phyloP scores from a whole-genome alignment of 805 yeast genomes.

The Saccharomycopsis sp. region DNA sequence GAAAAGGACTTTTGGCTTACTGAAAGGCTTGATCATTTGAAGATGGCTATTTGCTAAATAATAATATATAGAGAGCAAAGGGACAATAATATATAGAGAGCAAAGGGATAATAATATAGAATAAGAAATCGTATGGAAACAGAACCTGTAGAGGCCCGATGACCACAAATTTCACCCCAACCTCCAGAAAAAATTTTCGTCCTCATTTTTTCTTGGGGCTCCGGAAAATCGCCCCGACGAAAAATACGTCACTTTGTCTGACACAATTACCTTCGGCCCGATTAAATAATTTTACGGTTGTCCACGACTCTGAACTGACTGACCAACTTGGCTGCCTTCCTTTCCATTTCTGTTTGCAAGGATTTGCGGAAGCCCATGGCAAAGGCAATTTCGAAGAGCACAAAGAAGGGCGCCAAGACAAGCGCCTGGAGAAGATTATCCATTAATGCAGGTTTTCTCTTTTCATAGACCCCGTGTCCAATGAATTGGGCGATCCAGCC shows the following conservation, averaged over 20 bases:
- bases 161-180: no score
- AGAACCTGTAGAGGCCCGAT: no score
- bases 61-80: no score
- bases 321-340: slow-evolving; percentile 30
- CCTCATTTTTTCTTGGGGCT: no score
- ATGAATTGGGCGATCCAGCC: slow-evolving; percentile 82
- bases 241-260: not conserved
- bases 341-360: slow-evolving; percentile 44
- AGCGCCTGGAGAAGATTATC: slow-evolving; percentile 81
- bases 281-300: not conserved
- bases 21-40: not conserved
- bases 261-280: not conserved
- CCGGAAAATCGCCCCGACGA: not conserved
- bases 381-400: slow-evolving; percentile 69
- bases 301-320: not conserved
- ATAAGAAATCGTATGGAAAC: no score
- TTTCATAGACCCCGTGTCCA: slow-evolving; percentile 82
- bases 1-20: slow-evolving; percentile 12
- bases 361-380: slow-evolving; percentile 53
- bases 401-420: slow-evolving; percentile 88
- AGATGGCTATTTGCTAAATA: not conserved
- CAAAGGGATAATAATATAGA: no score
- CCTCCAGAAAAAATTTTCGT: no score
- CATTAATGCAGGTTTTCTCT: slow-evolving; percentile 76
- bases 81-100: no score